Percentiles rank a stretch among this genome's conserved stretches.
Evolutionary conservation across 441 rosid species (phyloP).

Genomic region (Pelargonium fulgidum): DNA sequence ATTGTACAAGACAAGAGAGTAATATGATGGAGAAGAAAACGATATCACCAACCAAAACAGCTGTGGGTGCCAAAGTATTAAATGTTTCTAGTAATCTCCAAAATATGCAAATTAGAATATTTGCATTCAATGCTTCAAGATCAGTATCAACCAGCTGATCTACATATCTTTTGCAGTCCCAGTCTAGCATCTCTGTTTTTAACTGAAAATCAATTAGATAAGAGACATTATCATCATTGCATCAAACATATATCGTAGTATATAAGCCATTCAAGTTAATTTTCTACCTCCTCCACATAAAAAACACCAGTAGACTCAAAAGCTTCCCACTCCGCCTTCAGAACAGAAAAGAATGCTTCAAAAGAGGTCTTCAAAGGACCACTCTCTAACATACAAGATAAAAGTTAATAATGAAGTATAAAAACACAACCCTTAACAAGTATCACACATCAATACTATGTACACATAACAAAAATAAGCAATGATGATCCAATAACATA

Average conservation of each 20-base stretch:
- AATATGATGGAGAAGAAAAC: constrained; percentile 13
- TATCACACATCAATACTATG: neutral
- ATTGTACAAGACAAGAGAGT: constrained; percentile 12
- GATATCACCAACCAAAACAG: constrained; percentile 45
- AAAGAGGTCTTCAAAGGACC: constrained; percentile 42
- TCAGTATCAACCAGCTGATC: constrained; percentile 51
- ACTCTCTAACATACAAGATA: constrained; percentile 37
- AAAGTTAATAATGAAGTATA: constrained; percentile 9
- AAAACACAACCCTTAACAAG: constrained; percentile 5
- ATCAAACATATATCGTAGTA: constrained; percentile 13
- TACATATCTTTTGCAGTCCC: constrained; percentile 56
- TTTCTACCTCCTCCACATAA: constrained; percentile 61
- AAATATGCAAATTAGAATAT: constrained; percentile 52
- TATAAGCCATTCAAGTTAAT: constrained; percentile 19
- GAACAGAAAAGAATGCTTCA: constrained; percentile 63
- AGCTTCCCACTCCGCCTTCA: constrained; percentile 74
- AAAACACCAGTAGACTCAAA: constrained; percentile 34
- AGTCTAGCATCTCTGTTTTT: constrained; percentile 38
- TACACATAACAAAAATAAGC: too few species aligned
- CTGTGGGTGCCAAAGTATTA: constrained; percentile 33
- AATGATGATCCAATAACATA: neutral
- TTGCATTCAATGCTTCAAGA: constrained; percentile 37
- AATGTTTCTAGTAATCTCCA: constrained; percentile 66
- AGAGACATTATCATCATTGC: constrained; percentile 1
- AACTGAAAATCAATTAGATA: constrained; percentile 40